These are phyloP conservation scores for Claviceps lovelessii DNA, from an alignment of 2,329 filamentous ascomycete species.

Conservation along the genomic window DNA sequence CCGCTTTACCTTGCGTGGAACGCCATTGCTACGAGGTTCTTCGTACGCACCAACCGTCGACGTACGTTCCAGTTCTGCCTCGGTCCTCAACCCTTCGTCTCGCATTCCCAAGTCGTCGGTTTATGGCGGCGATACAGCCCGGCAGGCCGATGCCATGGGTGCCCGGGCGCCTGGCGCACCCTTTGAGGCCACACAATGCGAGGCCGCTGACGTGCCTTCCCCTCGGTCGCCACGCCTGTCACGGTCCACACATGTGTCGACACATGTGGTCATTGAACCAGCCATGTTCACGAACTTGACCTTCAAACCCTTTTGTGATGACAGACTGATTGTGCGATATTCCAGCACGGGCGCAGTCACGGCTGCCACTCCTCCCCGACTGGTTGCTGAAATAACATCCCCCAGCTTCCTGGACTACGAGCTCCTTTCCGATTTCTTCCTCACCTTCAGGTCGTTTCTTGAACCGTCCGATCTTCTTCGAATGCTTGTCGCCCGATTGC, in stretches of 20 bases:
- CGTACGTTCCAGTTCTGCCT: slow-evolving; percentile 45
- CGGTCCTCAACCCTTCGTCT: slow-evolving; percentile 27
- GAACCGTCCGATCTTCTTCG: slow-evolving; percentile 61
- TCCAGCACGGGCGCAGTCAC: slow-evolving; percentile 60
- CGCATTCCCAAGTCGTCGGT: slow-evolving; percentile 13
- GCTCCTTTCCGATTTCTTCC: slow-evolving; percentile 90
- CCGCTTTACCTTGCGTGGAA: slow-evolving; percentile 62
- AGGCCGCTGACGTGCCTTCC: slow-evolving; percentile 17
- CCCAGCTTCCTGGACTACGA: slow-evolving; percentile 94
- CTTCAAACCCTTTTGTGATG: slow-evolving; percentile 63
- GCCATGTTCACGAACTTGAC: slow-evolving; percentile 72
- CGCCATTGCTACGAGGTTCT: slow-evolving; percentile 66
- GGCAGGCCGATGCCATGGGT: slow-evolving; percentile 23
- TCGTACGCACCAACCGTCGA: slow-evolving; percentile 66
- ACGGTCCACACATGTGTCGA: slow-evolving; percentile 34
- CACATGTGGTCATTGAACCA: slow-evolving; percentile 45
- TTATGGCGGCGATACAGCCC: slow-evolving; percentile 14
- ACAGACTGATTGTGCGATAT: slow-evolving; percentile 71
- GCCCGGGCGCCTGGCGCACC: slow-evolving; percentile 22
- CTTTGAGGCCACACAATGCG: slow-evolving; percentile 8
- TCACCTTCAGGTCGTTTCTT: slow-evolving; percentile 84
- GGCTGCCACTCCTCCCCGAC: slow-evolving; percentile 76
- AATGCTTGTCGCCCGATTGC: slow-evolving; percentile 70
- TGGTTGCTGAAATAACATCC: slow-evolving; percentile 93
- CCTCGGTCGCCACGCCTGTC: slow-evolving; percentile 26